These are phyloP conservation scores for Lodderomyces beijingensis DNA, from an alignment of 1,139 yeast species.

Conservation along the genomic window DNA sequence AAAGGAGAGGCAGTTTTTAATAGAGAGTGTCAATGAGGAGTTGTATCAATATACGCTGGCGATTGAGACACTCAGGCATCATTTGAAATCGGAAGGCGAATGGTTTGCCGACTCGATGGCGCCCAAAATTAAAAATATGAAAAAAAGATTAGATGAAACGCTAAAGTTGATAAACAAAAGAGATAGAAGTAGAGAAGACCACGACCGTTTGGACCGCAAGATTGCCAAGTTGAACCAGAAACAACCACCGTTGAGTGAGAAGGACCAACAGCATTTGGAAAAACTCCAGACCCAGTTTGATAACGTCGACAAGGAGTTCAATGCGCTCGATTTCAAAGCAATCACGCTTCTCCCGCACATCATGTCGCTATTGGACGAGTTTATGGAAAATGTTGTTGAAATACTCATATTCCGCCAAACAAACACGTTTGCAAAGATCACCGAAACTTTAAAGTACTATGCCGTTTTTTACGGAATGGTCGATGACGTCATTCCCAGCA, in stretches of 20 bases:
- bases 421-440: constrained; percentile 26
- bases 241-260: constrained; percentile 30
- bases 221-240: constrained; percentile 42
- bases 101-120: constrained; percentile 26
- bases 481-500: constrained; percentile 8
- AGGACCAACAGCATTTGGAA: constrained; percentile 33
- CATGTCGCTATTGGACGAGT: constrained; percentile 46
- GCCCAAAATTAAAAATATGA: constrained; percentile 36
- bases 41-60: constrained; percentile 26
- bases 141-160: constrained; percentile 29
- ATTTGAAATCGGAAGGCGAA: constrained; percentile 31
- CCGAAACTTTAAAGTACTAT: constrained; percentile 27
- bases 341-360: constrained; percentile 44
- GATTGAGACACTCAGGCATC: constrained; percentile 26
- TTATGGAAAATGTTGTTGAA: constrained; percentile 40
- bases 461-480: constrained; percentile 35
- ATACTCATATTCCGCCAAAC: constrained; percentile 30
- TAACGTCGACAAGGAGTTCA: constrained; percentile 27
- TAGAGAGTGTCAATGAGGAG: constrained; percentile 29
- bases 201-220: constrained; percentile 33
- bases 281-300: constrained; percentile 26
- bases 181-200: constrained; percentile 38
- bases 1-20: constrained; percentile 27
- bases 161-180: constrained; percentile 43
- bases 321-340: constrained; percentile 36